phyloP scores from a whole-genome alignment of 116 monocot species.

The Phalaenopsis hybrid region DNA sequence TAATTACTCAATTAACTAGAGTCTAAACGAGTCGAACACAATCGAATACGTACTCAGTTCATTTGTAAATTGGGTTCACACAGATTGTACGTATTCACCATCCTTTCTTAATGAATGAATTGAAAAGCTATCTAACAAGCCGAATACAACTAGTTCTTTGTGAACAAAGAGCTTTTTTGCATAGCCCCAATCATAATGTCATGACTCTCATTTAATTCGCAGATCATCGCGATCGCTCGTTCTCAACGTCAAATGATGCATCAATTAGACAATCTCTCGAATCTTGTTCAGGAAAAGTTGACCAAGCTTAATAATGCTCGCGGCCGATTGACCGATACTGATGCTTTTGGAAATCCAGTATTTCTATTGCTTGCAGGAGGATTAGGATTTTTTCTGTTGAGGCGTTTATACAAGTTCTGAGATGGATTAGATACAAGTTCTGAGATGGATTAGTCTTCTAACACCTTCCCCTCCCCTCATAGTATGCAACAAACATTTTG shows the following conservation, averaged over 20 bases:
- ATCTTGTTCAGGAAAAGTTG: slow-evolving; percentile 58
- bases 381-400: slow-evolving; percentile 33
- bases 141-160: too few relatives aligned
- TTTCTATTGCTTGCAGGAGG: slow-evolving; percentile 36
- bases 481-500: not conserved
- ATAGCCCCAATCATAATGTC: not conserved
- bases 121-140: too few relatives aligned
- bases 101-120: too few relatives aligned
- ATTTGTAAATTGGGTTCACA: too few relatives aligned
- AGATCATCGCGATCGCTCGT: slow-evolving; percentile 49
- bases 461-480: not conserved
- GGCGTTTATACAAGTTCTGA: slow-evolving; percentile 29
- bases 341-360: slow-evolving; percentile 22
- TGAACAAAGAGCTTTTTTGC: too few relatives aligned
- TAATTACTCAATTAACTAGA: too few relatives aligned
- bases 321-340: slow-evolving; percentile 18
- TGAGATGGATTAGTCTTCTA: slow-evolving; percentile 5
- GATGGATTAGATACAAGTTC: not conserved
- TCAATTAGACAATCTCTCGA: slow-evolving; percentile 81
- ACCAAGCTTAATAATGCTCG: slow-evolving; percentile 14
- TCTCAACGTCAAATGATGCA: slow-evolving; percentile 86
- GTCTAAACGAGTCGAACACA: too few relatives aligned
- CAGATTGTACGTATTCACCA: too few relatives aligned
- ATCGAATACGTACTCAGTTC: too few relatives aligned
- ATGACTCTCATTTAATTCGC: slow-evolving; percentile 5